phyloP scores from a whole-genome alignment of 2,329 filamentous ascomycete genomes.

The Colletotrichum sp. region DNA sequence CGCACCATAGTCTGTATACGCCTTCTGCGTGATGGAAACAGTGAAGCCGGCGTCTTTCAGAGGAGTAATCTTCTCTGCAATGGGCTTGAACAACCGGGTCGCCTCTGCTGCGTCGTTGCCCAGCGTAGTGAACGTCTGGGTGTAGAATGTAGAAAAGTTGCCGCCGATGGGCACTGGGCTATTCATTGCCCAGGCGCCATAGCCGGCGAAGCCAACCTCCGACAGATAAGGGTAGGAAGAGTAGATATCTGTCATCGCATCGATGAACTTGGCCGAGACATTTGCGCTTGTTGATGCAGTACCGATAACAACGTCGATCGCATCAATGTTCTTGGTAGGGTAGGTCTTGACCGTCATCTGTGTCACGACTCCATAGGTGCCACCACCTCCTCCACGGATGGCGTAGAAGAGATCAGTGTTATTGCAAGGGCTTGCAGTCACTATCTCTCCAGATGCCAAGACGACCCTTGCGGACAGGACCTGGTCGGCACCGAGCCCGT shows the following conservation, averaged over 20 bases:
- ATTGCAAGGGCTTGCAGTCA: slow-evolving; percentile 25
- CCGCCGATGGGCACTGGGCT: not conserved
- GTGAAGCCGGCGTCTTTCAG: not conserved
- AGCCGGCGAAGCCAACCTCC: not conserved
- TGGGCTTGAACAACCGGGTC: not conserved
- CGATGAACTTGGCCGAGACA: not conserved
- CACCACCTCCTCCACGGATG: slow-evolving; percentile 31
- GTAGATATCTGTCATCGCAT: not conserved
- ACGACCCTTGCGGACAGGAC: slow-evolving; percentile 33
- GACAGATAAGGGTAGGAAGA: not conserved
- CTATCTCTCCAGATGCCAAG: slow-evolving; percentile 27
- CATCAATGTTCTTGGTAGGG: slow-evolving; percentile 40
- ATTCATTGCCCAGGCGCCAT: slow-evolving; percentile 14
- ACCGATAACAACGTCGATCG: slow-evolving; percentile 45
- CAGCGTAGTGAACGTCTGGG: not conserved
- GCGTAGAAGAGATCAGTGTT: slow-evolving; percentile 34
- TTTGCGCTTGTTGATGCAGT: slow-evolving; percentile 15
- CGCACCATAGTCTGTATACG: not conserved
- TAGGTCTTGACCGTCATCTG: slow-evolving; percentile 23
- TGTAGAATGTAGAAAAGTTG: not conserved
- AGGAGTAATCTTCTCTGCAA: not conserved
- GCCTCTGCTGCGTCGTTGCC: not conserved
- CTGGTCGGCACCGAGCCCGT: slow-evolving; percentile 35
- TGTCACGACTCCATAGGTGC: slow-evolving; percentile 34
- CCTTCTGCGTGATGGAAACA: not conserved